Evolutionary conservation across 768 basidiomycete species (phyloP), one percentile per base, ranked within the genome.

Genomic region (Hortiboletus flavorubellus): DNA sequence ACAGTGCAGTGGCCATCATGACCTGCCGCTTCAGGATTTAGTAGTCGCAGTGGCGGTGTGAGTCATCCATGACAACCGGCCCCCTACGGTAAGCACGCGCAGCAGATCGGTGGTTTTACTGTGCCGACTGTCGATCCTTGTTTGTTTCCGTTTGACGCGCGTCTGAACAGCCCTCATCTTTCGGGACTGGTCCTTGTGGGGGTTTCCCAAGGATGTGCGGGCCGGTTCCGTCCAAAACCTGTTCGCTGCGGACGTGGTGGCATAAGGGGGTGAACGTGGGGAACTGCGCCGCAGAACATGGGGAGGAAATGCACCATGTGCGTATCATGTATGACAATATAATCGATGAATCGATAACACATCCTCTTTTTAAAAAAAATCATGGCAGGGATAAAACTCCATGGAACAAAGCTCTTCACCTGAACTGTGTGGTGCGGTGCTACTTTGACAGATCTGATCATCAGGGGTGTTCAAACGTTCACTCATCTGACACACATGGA

Each of bases 221-320:
- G 87, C 89, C 15, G 91, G 92, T 71, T 93, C 90, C 0, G 80
- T 86, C 73, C 78, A 91, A 18, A 81, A 89, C 50, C 78, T 92
- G 6, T 82, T 82, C 50, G 86, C 89, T 46, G 89, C 89, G 35
- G 76, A 80, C 59, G 77, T 85, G 60, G 85, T 92, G 6, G 84
- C 85, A 16, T 77, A 80, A 23, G 86, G 86, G 26, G 67, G 83
- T 45, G 91, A 83, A 9, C 94, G 95, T 64, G 85, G 93, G 47
- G 86, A 89, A n/a, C 65, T 85, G 35, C 77, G 92, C 65, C 85
- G 35, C 77, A 92, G 16, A 80, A 91, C 56, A 77, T 78, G 93
- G 14, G 39, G 89, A 93, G n/a, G 23, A 31, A 7, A 45, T 29
- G 21, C 21, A 21, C 21, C 21, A 21, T 33, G 35, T 56, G 39